Percentiles rank a stretch among this genome's conserved stretches.
Conservation (phyloP, 2,329 filamentous ascomycete species). For the Zarea fungicola region DNA sequence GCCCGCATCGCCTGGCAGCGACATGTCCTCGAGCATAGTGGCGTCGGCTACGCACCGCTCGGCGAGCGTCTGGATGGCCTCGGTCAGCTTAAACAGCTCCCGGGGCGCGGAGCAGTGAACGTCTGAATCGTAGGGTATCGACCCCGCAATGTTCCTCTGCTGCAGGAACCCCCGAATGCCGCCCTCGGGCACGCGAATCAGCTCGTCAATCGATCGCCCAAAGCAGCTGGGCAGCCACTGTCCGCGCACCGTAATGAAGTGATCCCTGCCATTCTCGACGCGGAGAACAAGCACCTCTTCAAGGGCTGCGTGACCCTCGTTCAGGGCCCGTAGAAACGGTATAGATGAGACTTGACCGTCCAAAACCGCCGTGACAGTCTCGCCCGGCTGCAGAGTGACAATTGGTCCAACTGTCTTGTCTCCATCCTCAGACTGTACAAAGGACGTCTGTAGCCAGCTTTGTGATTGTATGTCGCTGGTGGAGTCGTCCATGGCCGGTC, state of each 20-base stretch:
- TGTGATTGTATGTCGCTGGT: constrained; percentile 32
- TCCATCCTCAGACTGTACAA: constrained; percentile 42
- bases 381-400: constrained; percentile 75
- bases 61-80: constrained; percentile 59
- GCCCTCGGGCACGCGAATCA: constrained; percentile 79
- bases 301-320: constrained; percentile 58
- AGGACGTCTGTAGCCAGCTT: constrained; percentile 66
- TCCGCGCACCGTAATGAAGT: constrained; percentile 80
- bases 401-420: constrained; percentile 34
- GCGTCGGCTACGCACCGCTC: constrained; percentile 56
- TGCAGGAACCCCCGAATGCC: constrained; percentile 57
- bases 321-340: constrained; percentile 62
- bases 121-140: constrained; percentile 51
- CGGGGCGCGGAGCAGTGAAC: constrained; percentile 77
- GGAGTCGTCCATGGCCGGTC: constrained; percentile 48
- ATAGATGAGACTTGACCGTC: constrained; percentile 62
- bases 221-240: constrained; percentile 79
- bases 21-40: constrained; percentile 53
- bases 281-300: constrained; percentile 87
- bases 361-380: constrained; percentile 68
- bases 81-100: constrained; percentile 84
- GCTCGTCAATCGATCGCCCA: constrained; percentile 78
- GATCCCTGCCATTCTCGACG: constrained; percentile 77
- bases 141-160: constrained; percentile 35
- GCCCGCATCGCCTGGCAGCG: constrained; percentile 48